Conservation (phyloP, 306 rosid genomes). For the Vachellia collinsii region DNA sequence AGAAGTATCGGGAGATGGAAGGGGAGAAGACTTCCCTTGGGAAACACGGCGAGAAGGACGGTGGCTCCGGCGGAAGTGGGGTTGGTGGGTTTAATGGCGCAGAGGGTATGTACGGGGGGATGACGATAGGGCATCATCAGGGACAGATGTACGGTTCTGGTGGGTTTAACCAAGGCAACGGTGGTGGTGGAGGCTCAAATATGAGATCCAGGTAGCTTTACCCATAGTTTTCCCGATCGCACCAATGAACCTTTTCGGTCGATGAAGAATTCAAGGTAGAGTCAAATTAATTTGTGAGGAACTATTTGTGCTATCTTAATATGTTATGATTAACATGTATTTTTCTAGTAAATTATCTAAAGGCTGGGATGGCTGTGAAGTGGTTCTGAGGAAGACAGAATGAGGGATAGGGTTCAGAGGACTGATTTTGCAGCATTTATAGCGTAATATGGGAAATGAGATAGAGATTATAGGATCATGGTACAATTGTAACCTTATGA, state of each 20-base stretch:
- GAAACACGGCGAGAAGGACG: conserved; percentile 51
- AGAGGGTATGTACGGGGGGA: conserved; percentile 61
- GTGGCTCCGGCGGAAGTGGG: conserved; percentile 37
- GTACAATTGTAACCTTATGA: conserved; percentile 25
- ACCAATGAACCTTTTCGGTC: neutral
- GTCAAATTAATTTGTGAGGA: neutral
- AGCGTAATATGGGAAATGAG: conserved; percentile 24
- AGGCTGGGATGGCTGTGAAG: neutral
- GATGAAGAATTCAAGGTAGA: neutral
- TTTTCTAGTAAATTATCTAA: neutral
- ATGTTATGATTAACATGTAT: neutral
- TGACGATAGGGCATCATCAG: conserved; percentile 59
- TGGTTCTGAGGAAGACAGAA: neutral
- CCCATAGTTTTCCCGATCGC: neutral
- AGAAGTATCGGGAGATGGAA: conserved; percentile 69
- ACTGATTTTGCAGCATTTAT: neutral
- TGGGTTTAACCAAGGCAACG: conserved; percentile 50
- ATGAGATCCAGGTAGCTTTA: conserved; percentile 48
- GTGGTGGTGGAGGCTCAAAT: conserved; percentile 30
- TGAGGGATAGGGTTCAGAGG: neutral
- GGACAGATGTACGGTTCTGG: conserved; percentile 56
- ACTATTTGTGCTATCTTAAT: neutral
- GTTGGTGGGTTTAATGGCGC: conserved; percentile 50
- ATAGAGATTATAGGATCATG: neutral
- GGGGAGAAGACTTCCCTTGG: conserved; percentile 59